Evolutionary conservation across 2,329 filamentous ascomycete species (phyloP), one percentile per base, ranked within the genome.

Genomic region (Sphaerostilbella broomeana): DNA sequence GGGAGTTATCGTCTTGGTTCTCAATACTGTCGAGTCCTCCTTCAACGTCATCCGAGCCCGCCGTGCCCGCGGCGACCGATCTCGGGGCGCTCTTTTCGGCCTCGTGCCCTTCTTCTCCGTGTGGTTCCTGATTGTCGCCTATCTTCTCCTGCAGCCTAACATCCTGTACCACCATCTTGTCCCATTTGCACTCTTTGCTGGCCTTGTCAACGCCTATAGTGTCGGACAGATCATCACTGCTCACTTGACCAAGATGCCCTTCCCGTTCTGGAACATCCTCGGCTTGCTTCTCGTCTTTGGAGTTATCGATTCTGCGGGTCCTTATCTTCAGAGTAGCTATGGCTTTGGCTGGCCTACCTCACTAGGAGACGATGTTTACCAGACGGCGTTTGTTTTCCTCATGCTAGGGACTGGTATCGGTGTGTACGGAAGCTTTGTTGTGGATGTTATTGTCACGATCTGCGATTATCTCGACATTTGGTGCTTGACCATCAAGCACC

Each of bases 391-490:
- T 62, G 77, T 95, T 59, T 97, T 95, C 63, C 75, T 81, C 57
- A 90, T 89, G 67, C 67, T 97, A 17, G 92, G 92, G 17, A 67
- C 86, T 43, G 84, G 84, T 0, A 61, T 95, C 33, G 92, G 92
- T 22, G 80, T 97, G n/a, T 95, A 98, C 65, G 89, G 87, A 44
- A 95, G 88, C 61, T 98, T 98, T 60, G 87, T 97, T 41, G 85
- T 94, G 21, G 92, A 97, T 59, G 89, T 97, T 41, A 95, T 98
- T 50, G 87, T 92, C 44, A 94, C 87, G 20, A 97, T 98, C 52
- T 98, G 92, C 65, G 92, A 98, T 61, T 95, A 94, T 60, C 73
- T 97, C 45, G 92, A 98, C 59, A 98, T 98, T 51, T 97, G 88
- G 87, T 98, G 92, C 59, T 70, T 98, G 59, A 94, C 86, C 2